A percentile compares a stretch with the other conserved stretches of the same genome.
Evolutionary conservation across 345 rosid species (phyloP).

Genomic region (Carallia pectinifolia): DNA sequence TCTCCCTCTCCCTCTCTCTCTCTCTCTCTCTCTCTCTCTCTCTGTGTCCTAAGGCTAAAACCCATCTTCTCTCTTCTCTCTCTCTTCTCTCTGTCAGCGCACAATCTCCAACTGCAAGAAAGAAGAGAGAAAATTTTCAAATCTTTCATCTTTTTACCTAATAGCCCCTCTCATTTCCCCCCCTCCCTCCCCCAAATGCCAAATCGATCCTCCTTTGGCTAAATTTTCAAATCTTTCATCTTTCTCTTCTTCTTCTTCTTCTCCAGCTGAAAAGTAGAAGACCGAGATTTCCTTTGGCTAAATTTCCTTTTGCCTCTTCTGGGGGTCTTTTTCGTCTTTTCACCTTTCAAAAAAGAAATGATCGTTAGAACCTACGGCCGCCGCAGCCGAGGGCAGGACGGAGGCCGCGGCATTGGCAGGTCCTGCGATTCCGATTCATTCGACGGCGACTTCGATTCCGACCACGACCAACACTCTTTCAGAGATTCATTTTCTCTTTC

Average conservation of each 20-base stretch:
- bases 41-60: no score
- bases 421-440: conserved; percentile 41
- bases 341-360: conserved; percentile 37
- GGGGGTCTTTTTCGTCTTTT: neutral
- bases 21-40: no score
- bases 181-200: neutral
- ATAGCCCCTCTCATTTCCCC: neutral
- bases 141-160: neutral
- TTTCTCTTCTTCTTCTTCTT: no score
- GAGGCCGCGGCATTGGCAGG: conserved; percentile 24
- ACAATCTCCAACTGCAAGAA: no score
- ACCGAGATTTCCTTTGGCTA: neutral
- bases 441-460: conserved; percentile 49
- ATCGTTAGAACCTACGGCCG: conserved; percentile 93
- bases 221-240: no score
- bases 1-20: no score
- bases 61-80: no score
- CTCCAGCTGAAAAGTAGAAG: no score
- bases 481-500: conserved; percentile 38
- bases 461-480: conserved; percentile 22
- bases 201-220: neutral
- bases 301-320: neutral
- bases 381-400: conserved; percentile 48
- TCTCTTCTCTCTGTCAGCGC: no score
- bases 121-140: no score